phyloP scores from a whole-genome alignment of 345 rosid genomes.

The Salix suchowensis region DNA sequence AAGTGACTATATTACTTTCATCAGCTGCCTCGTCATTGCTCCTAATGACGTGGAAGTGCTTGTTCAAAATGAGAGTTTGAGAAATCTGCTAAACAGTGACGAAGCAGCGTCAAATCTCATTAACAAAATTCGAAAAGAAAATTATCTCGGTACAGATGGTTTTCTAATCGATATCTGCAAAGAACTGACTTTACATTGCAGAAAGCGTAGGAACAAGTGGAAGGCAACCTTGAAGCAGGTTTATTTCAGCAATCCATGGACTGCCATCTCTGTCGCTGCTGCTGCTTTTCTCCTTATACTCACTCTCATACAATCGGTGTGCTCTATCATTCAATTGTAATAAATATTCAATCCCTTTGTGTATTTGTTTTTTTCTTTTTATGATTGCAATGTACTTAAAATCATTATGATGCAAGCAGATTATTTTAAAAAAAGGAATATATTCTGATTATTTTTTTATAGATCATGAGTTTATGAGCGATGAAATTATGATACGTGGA shows the following conservation, averaged over 20 bases:
- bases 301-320: neutral
- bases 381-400: too few relatives aligned
- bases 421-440: too few relatives aligned
- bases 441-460: too few relatives aligned
- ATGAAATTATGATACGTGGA: too few relatives aligned
- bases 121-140: neutral
- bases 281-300: slow-evolving; percentile 3
- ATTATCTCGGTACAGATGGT: rapidly evolving
- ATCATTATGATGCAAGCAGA: too few relatives aligned
- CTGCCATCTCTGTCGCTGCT: slow-evolving; percentile 3
- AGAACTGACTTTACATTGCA: neutral
- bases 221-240: slow-evolving; percentile 6
- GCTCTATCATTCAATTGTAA: neutral
- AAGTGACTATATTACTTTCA: neutral
- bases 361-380: too few relatives aligned
- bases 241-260: slow-evolving; percentile 25
- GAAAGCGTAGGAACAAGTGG: slow-evolving; percentile 12
- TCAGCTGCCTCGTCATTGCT: neutral
- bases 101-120: neutral
- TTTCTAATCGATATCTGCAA: neutral
- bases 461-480: too few relatives aligned
- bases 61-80: neutral
- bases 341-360: too few relatives aligned
- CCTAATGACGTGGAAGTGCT: slow-evolving; percentile 8
- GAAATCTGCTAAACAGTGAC: neutral